Conservation (phyloP, 225 moss, liverwort and hornwort genomes). For the Thuidium tamariscinum region DNA sequence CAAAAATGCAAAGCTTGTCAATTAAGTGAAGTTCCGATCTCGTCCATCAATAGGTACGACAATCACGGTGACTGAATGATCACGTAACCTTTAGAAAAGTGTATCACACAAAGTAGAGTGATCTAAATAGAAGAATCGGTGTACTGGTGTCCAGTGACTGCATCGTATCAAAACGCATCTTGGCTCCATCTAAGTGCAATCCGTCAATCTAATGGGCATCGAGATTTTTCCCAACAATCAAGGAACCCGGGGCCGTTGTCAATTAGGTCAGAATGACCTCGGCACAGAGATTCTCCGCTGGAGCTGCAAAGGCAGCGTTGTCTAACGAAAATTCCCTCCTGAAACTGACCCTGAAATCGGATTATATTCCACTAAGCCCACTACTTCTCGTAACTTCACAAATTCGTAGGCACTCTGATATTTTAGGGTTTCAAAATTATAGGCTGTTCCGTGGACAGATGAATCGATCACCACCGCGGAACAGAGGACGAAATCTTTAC, state of each 20-base stretch:
- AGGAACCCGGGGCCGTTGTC: background rate
- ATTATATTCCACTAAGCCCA: background rate
- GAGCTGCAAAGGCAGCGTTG: background rate
- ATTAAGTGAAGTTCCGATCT: background rate
- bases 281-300: background rate
- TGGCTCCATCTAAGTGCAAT: background rate
- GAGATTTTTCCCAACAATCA: background rate
- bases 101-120: background rate
- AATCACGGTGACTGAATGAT: background rate
- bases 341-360: background rate
- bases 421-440: background rate
- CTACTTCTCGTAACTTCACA: background rate
- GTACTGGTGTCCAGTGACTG: background rate
- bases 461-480: background rate
- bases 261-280: background rate
- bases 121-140: background rate
- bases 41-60: no score
- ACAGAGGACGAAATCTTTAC: background rate
- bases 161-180: no score
- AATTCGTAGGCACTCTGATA: background rate
- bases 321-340: background rate
- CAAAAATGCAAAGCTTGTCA: background rate
- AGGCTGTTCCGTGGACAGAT: background rate
- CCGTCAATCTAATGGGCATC: background rate
- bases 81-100: background rate